phyloP scores from a whole-genome alignment of 2,329 filamentous ascomycete species.

The Elsinoe fawcettii region DNA sequence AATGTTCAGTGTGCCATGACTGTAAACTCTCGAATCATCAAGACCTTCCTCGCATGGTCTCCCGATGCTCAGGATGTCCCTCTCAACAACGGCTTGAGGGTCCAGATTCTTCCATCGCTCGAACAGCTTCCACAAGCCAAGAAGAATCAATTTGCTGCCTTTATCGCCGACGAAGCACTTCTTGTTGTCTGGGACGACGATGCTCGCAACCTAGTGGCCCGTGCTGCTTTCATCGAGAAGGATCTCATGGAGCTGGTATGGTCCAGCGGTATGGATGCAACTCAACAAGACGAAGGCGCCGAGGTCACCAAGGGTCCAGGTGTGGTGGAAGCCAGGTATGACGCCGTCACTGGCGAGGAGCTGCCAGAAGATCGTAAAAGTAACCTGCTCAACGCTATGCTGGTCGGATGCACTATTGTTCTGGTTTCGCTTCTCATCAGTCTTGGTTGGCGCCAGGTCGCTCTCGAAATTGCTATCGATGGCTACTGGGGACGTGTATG shows the following conservation, averaged over 20 bases:
- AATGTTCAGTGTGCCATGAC: constrained; percentile 76
- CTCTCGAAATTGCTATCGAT: constrained; percentile 61
- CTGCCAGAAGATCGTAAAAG: constrained; percentile 58
- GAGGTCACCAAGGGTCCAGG: constrained; percentile 39
- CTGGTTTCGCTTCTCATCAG: constrained; percentile 60
- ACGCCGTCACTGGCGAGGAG: constrained; percentile 63
- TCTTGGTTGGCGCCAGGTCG: constrained; percentile 60
- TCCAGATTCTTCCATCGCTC: constrained; percentile 66
- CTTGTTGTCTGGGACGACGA: constrained; percentile 80
- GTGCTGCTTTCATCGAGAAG: constrained; percentile 64
- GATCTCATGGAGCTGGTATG: constrained; percentile 73
- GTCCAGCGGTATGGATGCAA: constrained; percentile 49
- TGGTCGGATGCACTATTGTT: constrained; percentile 59
- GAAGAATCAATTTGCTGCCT: constrained; percentile 74
- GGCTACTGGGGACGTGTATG: constrained; percentile 54
- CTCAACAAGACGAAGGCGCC: constrained; percentile 49
- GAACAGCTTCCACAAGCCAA: constrained; percentile 62
- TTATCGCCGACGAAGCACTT: constrained; percentile 62
- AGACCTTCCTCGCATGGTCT: constrained; percentile 66
- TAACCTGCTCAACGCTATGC: constrained; percentile 60
- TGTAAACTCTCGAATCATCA: constrained; percentile 70
- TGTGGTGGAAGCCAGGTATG: constrained; percentile 50
- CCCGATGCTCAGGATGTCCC: constrained; percentile 68
- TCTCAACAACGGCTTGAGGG: constrained; percentile 65
- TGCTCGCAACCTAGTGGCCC: constrained; percentile 58